These are phyloP conservation scores for Phalaenopsis aphrodite DNA, from an alignment of 106 monocot genomes.

Conservation along the genomic window DNA sequence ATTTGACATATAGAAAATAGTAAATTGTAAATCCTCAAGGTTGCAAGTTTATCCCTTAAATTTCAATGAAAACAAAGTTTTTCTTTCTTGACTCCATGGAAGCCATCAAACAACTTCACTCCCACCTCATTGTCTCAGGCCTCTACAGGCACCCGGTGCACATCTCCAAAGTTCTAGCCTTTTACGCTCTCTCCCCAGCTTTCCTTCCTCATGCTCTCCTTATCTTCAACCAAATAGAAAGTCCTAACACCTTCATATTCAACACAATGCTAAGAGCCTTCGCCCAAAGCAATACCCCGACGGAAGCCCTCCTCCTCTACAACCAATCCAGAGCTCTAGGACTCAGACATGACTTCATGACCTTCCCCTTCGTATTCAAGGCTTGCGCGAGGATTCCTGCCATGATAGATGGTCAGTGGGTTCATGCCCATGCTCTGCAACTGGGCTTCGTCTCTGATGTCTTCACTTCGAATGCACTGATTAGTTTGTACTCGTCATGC, in stretches of 20 bases:
- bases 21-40: too few species aligned
- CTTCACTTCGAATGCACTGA: constrained; percentile 27
- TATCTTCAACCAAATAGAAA: constrained; percentile 23
- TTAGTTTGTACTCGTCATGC: constrained; percentile 23
- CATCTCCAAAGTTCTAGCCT: constrained; percentile 25
- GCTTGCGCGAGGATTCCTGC: constrained; percentile 26
- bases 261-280: constrained; percentile 31
- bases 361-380: constrained; percentile 39
- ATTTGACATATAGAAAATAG: too few species aligned
- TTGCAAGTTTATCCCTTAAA: too few species aligned
- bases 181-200: constrained; percentile 20
- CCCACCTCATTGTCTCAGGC: constrained; percentile 22
- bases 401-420: constrained; percentile 12
- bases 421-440: constrained; percentile 28
- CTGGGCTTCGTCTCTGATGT: constrained; percentile 23
- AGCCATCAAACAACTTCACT: constrained; percentile 25
- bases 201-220: constrained; percentile 12
- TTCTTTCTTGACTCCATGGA: constrained; percentile 2
- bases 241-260: constrained; percentile 21
- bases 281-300: constrained; percentile 15
- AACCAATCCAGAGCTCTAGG: constrained; percentile 11
- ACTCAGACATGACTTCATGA: constrained; percentile 20
- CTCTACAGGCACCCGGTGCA: constrained; percentile 10
- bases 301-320: constrained; percentile 28
- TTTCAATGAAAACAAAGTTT: too few species aligned